These are phyloP conservation scores for Erysimum pusillum DNA, from an alignment of 441 rosid species.

Conservation along the genomic window DNA sequence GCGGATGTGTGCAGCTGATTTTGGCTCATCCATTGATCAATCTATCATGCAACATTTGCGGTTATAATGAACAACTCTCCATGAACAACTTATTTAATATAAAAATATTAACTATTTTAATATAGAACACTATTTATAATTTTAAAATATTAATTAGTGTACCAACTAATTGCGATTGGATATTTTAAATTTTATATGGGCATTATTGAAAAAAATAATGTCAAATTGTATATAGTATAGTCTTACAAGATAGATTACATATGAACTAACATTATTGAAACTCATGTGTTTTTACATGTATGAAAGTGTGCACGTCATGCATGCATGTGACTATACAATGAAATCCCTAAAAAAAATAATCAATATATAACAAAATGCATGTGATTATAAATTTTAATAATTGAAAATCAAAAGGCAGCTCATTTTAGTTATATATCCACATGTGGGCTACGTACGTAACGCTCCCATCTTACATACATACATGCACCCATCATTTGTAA, in stretches of 20 bases:
- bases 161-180: too few species aligned
- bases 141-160: too few species aligned
- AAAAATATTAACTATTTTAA: too few species aligned
- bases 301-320: constrained; percentile 34
- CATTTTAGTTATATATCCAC: constrained; percentile 36
- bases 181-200: too few species aligned
- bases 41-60: not conserved
- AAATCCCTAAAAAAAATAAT: not conserved
- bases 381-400: constrained; percentile 22
- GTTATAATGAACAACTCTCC: too few species aligned
- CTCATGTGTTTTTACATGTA: constrained; percentile 4
- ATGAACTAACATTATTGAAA: constrained; percentile 1
- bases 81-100: too few species aligned
- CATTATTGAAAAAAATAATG: too few species aligned
- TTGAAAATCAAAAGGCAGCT: constrained; percentile 24
- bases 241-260: not conserved
- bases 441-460: constrained; percentile 32
- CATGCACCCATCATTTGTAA: not conserved
- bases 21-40: too few species aligned
- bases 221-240: too few species aligned
- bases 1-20: too few species aligned
- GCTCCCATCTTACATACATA: constrained; percentile 6
- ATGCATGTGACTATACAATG: constrained; percentile 37
- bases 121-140: too few species aligned
- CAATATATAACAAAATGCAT: constrained; percentile 36